Evolutionary conservation across 2,329 filamentous ascomycete species (phyloP), one percentile per base, ranked within the genome.

Genomic region (Alternaria sp.): DNA sequence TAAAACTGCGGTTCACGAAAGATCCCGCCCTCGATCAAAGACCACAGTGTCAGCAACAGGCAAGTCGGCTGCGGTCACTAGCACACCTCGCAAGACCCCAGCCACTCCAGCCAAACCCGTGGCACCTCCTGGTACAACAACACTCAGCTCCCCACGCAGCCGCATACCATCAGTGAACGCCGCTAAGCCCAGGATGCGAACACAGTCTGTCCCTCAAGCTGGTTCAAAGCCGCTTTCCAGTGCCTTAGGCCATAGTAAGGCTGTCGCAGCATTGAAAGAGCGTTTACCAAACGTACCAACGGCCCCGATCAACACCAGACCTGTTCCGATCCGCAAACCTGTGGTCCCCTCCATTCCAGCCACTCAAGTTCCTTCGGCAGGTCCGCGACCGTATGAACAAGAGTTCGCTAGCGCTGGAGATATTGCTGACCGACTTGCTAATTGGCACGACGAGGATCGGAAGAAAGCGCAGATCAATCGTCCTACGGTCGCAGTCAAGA

Each of bases 381-480:
- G 60, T 21, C 58, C 51, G 6, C 65, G 60, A 43, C 51, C 60
- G 8, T 41, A 47, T 10, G 25, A 63, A 23, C 43, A 65, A 21
- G 60, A 59, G 21, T 56, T 70, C 12, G 68, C 58, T 1, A 66
- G 66, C 41, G 69, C 68, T 2, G 49, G 60, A 20, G 67, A 64
- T 2, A 71, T 73, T 14, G 67, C 66, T 6, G 58, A 50, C 4
- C 65, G 64, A 14, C 50, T 73, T 7, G 59, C 61, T 1, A n/a
- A 55, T 46, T 72, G 70, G 70, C 64, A 71, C 15, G 60, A 21
- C 14, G 64, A 64, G 18, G 58, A 64, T 14, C 23, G 53, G 10
- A 51, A 63, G 30, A 64, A 50, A 8, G 20, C 61, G 6, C n/a
- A 33, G 1, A 26, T 8, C 15, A 25, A 44, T 20, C 15, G 43